Conservation (phyloP, 2,329 filamentous ascomycete species). For the Mycosphaerella arachidis region DNA sequence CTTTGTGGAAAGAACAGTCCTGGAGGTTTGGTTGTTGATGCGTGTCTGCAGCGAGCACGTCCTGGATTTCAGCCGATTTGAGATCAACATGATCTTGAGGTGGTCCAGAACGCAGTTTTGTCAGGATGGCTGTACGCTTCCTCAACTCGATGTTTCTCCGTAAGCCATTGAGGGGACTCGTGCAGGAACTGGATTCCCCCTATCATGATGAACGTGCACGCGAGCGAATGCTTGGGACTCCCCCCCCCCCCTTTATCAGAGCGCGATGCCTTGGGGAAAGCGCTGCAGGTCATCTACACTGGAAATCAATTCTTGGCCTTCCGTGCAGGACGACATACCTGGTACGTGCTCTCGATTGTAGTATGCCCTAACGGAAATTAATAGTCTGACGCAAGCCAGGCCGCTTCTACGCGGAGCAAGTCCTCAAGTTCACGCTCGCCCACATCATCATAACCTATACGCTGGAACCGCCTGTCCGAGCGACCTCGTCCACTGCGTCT, state of each 20-base stretch:
- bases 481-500: background rate
- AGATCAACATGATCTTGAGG: no score
- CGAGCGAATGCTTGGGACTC: background rate
- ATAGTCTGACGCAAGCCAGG: background rate
- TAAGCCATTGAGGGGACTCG: no score
- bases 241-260: background rate
- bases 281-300: background rate
- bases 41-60: no score
- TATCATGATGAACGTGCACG: slow-evolving; percentile 5
- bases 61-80: no score
- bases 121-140: no score
- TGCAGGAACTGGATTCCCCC: no score
- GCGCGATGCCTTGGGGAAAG: background rate
- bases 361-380: background rate
- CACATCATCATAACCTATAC: background rate
- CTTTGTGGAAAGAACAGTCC: no score
- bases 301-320: background rate
- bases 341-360: background rate
- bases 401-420: background rate
- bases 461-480: background rate
- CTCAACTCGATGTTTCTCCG: no score
- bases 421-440: background rate
- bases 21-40: no score
- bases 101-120: no score
- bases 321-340: background rate